Evolutionary conservation across 352 stramenopile genomes (phyloP).

Genomic region (Elongisporangium undulatum): DNA sequence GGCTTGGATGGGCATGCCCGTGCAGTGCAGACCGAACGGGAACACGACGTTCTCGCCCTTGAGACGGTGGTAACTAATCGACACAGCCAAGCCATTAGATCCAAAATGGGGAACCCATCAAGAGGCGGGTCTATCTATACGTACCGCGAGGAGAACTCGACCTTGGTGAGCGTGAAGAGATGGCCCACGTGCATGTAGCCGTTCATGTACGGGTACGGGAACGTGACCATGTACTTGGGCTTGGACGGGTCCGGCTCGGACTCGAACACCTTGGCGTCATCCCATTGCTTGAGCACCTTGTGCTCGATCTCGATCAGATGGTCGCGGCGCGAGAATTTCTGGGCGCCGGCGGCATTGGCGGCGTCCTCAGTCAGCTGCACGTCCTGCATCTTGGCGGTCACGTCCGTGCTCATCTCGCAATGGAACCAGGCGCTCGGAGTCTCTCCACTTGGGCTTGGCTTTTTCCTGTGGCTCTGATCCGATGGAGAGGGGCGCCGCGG

Average conservation of each 20-base stretch:
- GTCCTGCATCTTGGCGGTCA: constrained; percentile 77
- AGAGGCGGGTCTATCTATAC: too few relatives aligned
- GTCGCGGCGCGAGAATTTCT: constrained; percentile 87
- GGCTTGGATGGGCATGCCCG: constrained; percentile 99
- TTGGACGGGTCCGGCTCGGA: constrained; percentile 71
- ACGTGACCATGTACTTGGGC: constrained; percentile 98
- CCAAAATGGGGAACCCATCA: too few relatives aligned
- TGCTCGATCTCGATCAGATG: constrained; percentile 91
- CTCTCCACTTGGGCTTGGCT: not conserved
- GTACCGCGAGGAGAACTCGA: constrained; percentile 89
- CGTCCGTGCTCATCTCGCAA: constrained; percentile 12
- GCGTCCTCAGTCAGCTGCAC: constrained; percentile 64
- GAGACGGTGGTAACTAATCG: constrained; percentile 88
- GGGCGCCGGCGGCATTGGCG: constrained; percentile 20
- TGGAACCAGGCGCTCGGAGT: not conserved
- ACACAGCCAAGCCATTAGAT: constrained; percentile 42
- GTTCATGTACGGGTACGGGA: constrained; percentile 99
- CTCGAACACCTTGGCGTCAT: constrained; percentile 89
- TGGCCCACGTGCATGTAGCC: constrained; percentile 98
- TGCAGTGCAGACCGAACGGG: constrained; percentile 99
- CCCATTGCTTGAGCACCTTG: constrained; percentile 88
- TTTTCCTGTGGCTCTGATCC: not conserved
- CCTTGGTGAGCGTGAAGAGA: constrained; percentile 98
- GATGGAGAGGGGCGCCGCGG: not conserved
- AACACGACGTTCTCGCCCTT: constrained; percentile 99